Base-by-base conservation (phyloP, 2,329 filamentous ascomycete species). In the Triangularia verruculosa region DNA sequence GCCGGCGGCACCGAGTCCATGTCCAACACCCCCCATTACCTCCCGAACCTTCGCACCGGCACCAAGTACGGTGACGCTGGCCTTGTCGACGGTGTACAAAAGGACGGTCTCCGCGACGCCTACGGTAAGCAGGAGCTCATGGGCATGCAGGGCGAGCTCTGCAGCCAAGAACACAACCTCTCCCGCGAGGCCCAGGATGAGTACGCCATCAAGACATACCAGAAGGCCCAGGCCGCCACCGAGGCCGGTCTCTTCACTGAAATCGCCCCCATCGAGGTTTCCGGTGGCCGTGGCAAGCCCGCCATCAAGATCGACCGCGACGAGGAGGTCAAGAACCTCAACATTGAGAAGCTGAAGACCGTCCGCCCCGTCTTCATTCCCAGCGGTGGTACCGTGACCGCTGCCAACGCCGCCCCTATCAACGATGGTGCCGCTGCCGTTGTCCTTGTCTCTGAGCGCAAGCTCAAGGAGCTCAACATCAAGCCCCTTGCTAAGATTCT, bases 1-100 rank as follows among this genome's bases (percentile, higher is more conserved):
- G 95, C 93, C 69, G 95, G 93, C 74, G 95, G 95, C 72, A 88
- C 94, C 70, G 95, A 99, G 83, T 97, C 93, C 83, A 99, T 99
- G 95, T 97, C 93, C 75, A 98, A 98, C 82, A 85, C 90, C 61
- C 95, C 95, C 59, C 93, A 99, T 83, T 99, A 99, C 83, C 89
- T 97, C 60, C 91, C 93, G 69, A 91, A 83, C 77, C 83, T 97
- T 72, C 91, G 95, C 77, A 89, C 80, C 70, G 95, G 95, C 70
- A 88, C 90, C 78, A 98, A 98, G 82, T 99, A 96, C 78, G 95
- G 95, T 72, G 87, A 98, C 80, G 90, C 94, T 80, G 87, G 83
- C 60, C 83, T 99, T 69, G 84, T 97, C 61, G 95, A 99, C 74
- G 94, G 92, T 71, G 88, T 99, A 69, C 86, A 97, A 73, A 93